Percentiles rank a stretch among this genome's conserved stretches.
Evolutionary conservation across 2,329 filamentous ascomycete genomes (phyloP).

Genomic region (Arthrobotrys megalospora): DNA sequence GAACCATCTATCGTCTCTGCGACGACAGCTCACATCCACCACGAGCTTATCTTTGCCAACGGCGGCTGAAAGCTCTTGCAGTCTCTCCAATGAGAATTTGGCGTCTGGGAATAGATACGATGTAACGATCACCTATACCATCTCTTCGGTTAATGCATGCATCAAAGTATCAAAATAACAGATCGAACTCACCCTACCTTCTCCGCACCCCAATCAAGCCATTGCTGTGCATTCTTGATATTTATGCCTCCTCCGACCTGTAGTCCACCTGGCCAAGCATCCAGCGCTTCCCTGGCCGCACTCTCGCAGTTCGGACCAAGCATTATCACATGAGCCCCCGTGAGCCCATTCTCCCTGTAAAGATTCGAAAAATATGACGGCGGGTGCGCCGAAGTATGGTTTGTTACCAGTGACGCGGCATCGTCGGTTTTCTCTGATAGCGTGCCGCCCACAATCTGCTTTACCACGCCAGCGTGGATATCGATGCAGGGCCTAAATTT

Average conservation of each 20-base stretch:
- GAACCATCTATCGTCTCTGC: slow-evolving; percentile 83
- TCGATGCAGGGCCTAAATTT: slow-evolving; percentile 97
- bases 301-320: slow-evolving; percentile 88
- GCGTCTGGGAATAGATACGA: slow-evolving; percentile 92
- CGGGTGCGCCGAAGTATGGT: slow-evolving; percentile 88
- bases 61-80: slow-evolving; percentile 80
- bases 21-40: slow-evolving; percentile 92
- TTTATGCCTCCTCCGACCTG: slow-evolving; percentile 96
- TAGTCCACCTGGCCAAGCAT: slow-evolving; percentile 82
- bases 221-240: slow-evolving; percentile 84
- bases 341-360: slow-evolving; percentile 81
- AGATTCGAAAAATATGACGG: slow-evolving; percentile 84
- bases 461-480: slow-evolving; percentile 95
- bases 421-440: slow-evolving; percentile 73
- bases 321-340: slow-evolving; percentile 95
- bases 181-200: slow-evolving; percentile 75
- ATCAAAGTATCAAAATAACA: background rate
- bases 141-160: slow-evolving; percentile 13
- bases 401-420: slow-evolving; percentile 81
- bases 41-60: slow-evolving; percentile 85
- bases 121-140: slow-evolving; percentile 89
- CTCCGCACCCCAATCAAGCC: slow-evolving; percentile 86
- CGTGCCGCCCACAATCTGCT: slow-evolving; percentile 97
- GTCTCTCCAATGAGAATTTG: slow-evolving; percentile 81
- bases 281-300: slow-evolving; percentile 82